Conservation (phyloP, 176 grass and related monocot genomes). For the Triticum monococcum region DNA sequence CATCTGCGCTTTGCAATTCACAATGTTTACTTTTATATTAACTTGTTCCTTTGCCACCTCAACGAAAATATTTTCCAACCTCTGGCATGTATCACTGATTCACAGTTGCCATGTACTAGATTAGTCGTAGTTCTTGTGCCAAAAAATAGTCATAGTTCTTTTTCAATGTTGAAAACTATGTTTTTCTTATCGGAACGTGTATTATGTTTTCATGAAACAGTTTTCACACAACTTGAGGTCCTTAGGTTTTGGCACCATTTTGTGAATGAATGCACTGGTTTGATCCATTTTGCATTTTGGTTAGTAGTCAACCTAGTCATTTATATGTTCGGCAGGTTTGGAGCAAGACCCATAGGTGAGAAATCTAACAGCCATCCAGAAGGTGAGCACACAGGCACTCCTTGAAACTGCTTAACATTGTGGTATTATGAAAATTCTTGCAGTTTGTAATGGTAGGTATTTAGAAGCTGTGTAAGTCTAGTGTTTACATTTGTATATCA, state of each 20-base stretch:
- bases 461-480: background rate
- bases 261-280: background rate
- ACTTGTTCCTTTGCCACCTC: background rate
- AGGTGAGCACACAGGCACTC: constrained; percentile 14
- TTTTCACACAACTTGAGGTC: background rate
- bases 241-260: background rate
- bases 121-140: background rate
- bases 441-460: background rate
- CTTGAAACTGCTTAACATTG: background rate
- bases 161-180: background rate
- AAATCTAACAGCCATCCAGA: background rate
- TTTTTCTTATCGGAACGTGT: background rate
- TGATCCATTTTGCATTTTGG: background rate
- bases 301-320: background rate
- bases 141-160: background rate
- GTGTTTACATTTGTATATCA: background rate
- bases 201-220: background rate
- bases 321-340: background rate
- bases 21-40: background rate
- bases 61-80: background rate
- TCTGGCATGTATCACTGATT: background rate
- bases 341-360: background rate
- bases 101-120: background rate
- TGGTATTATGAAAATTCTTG: background rate
- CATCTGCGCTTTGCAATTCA: background rate